A percentile compares a stretch with the other conserved stretches of the same genome.
phyloP scores from a whole-genome alignment of 2,329 filamentous ascomycete genomes.

The Seiridium cupressi region DNA sequence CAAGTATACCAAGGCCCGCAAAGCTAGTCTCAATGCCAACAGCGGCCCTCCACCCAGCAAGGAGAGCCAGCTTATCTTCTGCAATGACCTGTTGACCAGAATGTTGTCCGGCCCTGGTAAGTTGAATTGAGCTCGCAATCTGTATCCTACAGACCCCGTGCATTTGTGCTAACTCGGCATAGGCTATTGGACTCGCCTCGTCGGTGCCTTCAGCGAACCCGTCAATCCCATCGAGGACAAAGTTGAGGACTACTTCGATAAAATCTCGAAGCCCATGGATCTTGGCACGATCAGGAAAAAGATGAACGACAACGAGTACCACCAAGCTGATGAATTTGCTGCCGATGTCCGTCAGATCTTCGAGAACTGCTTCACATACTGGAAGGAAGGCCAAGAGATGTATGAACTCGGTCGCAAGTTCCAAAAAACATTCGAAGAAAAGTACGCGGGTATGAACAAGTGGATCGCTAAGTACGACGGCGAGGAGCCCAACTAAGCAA shows the following conservation, averaged over 20 bases:
- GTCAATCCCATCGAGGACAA: conserved; percentile 56
- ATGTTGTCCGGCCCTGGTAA: conserved; percentile 63
- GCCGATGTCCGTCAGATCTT: conserved; percentile 62
- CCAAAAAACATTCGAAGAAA: conserved; percentile 57
- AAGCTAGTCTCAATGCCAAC: conserved; percentile 21
- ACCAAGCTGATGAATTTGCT: conserved; percentile 50
- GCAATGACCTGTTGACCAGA: conserved; percentile 53
- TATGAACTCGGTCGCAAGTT: conserved; percentile 55
- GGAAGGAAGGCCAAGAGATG: conserved; percentile 54
- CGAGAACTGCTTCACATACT: conserved; percentile 63
- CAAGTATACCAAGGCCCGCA: conserved; percentile 29
- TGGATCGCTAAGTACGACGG: conserved; percentile 56
- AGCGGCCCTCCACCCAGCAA: conserved; percentile 30
- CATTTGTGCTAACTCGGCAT: background rate
- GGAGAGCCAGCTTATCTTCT: conserved; percentile 54
- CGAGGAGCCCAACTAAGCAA: conserved; percentile 30
- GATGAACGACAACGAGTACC: conserved; percentile 55
- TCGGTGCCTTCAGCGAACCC: conserved; percentile 59
- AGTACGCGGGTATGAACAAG: conserved; percentile 57
- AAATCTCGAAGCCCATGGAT: conserved; percentile 62
- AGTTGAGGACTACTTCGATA: conserved; percentile 60
- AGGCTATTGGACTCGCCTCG: conserved; percentile 67
- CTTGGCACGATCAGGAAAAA: conserved; percentile 59
- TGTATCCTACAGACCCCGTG: too few relatives aligned
- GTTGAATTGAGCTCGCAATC: conserved; percentile 5